These are phyloP conservation scores for Hypoxylon sp. DNA, from an alignment of 2,329 filamentous ascomycete species.

Conservation along the genomic window DNA sequence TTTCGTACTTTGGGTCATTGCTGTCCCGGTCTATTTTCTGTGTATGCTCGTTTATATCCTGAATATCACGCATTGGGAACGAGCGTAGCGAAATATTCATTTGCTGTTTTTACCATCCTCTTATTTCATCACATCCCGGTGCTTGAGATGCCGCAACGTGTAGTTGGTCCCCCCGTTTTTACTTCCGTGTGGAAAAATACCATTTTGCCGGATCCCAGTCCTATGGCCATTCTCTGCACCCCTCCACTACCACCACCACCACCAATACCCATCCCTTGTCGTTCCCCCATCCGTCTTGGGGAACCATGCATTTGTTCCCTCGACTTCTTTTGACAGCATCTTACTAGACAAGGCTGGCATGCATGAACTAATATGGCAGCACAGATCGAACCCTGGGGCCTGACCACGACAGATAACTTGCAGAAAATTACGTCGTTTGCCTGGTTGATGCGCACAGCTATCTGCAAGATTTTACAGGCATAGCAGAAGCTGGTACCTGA, in stretches of 20 bases:
- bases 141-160: constrained; percentile 21
- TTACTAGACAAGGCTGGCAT: constrained; percentile 45
- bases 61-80: constrained; percentile 9
- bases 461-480: constrained; percentile 45
- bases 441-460: constrained; percentile 40
- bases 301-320: constrained; percentile 44
- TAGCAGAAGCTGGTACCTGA: constrained; percentile 38
- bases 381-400: constrained; percentile 44
- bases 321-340: constrained; percentile 42
- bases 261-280: constrained; percentile 45
- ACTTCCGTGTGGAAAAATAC: constrained; percentile 28
- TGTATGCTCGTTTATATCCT: constrained; percentile 29
- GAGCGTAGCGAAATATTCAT: not conserved
- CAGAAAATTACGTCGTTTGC: constrained; percentile 45
- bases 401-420: constrained; percentile 45
- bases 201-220: constrained; percentile 40
- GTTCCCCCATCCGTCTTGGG: constrained; percentile 37
- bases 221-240: constrained; percentile 34
- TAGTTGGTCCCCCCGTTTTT: constrained; percentile 31
- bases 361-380: constrained; percentile 49
- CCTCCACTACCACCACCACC: constrained; percentile 35
- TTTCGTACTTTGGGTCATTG: constrained; percentile 27
- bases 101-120: constrained; percentile 8
- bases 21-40: constrained; percentile 14
- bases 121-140: constrained; percentile 23